Percentiles rank a stretch among this genome's conserved stretches.
Conservation (phyloP, 352 stramenopile genomes). For the Pythium aristosporum region DNA sequence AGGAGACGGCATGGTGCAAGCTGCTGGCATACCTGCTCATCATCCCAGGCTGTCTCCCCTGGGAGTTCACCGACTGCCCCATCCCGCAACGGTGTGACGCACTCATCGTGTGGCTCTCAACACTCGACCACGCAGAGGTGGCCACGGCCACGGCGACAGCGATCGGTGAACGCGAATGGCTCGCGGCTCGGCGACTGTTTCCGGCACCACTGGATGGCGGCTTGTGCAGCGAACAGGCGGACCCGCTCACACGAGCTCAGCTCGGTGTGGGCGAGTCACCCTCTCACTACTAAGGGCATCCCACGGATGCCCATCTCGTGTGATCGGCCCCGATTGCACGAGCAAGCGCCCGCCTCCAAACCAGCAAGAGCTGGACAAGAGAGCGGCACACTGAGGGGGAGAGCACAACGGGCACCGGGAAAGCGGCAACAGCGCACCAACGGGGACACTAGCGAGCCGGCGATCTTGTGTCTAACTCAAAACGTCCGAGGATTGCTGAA, state of each 20-base stretch:
- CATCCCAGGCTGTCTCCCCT: neutral
- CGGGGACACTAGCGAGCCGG: too few relatives aligned
- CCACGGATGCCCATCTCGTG: constrained; percentile 3
- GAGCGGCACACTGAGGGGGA: too few relatives aligned
- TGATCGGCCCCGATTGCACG: neutral
- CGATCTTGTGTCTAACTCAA: constrained; percentile 9
- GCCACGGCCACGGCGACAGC: neutral
- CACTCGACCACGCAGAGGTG: neutral
- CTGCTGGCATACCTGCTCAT: constrained; percentile 1
- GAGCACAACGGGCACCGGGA: neutral
- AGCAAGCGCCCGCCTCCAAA: neutral
- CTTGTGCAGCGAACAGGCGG: neutral
- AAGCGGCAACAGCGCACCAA: neutral
- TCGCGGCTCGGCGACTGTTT: neutral
- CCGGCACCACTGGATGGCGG: neutral
- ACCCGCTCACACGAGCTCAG: neutral
- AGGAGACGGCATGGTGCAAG: neutral
- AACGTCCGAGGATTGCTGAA: constrained; percentile 11
- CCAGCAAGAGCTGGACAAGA: too few relatives aligned
- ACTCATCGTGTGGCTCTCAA: neutral
- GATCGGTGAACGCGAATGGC: neutral
- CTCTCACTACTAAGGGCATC: constrained; percentile 11
- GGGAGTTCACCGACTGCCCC: neutral
- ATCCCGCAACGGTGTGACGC: constrained; percentile 11
- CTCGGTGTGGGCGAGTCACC: neutral